Conservation (phyloP, 129 eudicot species). For the Calendula officinalis region DNA sequence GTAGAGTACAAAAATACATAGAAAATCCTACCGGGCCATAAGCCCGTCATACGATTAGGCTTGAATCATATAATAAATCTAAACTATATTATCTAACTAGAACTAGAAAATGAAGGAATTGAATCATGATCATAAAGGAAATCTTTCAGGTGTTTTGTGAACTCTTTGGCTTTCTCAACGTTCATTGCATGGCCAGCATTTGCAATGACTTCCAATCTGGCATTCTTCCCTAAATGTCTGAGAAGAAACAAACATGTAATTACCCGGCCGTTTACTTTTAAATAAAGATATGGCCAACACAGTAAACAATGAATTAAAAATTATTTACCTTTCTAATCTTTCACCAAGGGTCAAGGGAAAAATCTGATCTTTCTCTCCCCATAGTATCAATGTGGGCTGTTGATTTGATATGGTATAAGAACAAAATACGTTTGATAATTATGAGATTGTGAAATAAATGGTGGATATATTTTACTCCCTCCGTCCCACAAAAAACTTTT, state of each 20-base stretch:
- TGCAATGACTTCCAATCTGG: conserved; percentile 50
- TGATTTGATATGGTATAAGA: background rate
- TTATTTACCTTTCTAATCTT: conserved; percentile 54
- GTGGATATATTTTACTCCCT: too few relatives aligned
- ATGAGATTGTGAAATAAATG: background rate
- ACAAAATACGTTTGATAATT: background rate
- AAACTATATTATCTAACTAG: background rate
- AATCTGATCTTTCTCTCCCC: conserved; percentile 82
- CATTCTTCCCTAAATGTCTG: conserved; percentile 75
- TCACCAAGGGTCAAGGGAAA: conserved; percentile 69
- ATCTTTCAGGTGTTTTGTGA: conserved; percentile 61
- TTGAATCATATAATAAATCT: too few relatives aligned
- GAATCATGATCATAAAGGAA: conserved; percentile 45
- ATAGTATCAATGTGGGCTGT: conserved; percentile 64
- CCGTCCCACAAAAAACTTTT: too few relatives aligned
- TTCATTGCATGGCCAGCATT: conserved; percentile 87
- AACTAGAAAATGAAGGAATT: background rate
- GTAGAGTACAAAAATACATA: too few relatives aligned
- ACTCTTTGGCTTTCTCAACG: conserved; percentile 72
- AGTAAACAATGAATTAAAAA: background rate
- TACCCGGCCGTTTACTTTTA: background rate
- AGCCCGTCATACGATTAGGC: too few relatives aligned
- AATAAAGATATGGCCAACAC: background rate
- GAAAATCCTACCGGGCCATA: too few relatives aligned
- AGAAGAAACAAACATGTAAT: background rate